Evolutionary conservation across 176 grass and related monocot species (phyloP), one percentile per base, ranked within the genome.

Genomic region (Oropetium thomaeum): DNA sequence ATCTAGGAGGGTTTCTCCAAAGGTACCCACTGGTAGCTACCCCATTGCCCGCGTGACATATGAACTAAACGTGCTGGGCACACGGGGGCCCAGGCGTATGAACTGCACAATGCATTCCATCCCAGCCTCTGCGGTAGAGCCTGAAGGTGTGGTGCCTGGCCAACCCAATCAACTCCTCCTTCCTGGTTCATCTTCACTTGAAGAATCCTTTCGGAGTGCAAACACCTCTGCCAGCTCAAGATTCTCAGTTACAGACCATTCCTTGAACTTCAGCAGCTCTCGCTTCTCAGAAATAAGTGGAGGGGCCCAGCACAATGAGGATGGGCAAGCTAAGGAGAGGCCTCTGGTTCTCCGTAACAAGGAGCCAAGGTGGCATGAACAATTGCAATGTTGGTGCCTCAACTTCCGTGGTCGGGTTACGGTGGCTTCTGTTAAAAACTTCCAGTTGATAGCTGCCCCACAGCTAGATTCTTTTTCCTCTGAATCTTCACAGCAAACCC

Each of bases 311-410:
- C 81, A 52, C 33, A 34, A 37, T 8, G 81, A 72, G 12, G 42
- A 49, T 64, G 77, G 47, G 2, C 74, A 84, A 51, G 73, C 29
- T 15, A 89, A 96, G 75, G 85, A 83, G 60, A 78, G 65, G 60
- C 92, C 86, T 16, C 84, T 96, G 68, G 92, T 91, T 33, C 87
- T 96, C 67, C 60, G 63, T 8, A 96, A 89, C 73, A 96, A 96
- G 66, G 83, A 82, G 40, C 92, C 92, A 45, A 91, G 92, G 51
- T 96, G 92, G 92, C 92, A 96, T 1, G 92, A 96, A 68, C 92
- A 96, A 63, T 79, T 96, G 73, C 92, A 96, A 66, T 96, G 92
- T n/a, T 96, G 92, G 92, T 96, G 88, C 76, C 85, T 95, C 45
- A 91, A 95, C 84, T 95, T 95, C 72, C 71, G 83, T 43, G 92